Conservation (phyloP, 2,329 filamentous ascomycete species). For the Aspergillus pseudoterreus region DNA sequence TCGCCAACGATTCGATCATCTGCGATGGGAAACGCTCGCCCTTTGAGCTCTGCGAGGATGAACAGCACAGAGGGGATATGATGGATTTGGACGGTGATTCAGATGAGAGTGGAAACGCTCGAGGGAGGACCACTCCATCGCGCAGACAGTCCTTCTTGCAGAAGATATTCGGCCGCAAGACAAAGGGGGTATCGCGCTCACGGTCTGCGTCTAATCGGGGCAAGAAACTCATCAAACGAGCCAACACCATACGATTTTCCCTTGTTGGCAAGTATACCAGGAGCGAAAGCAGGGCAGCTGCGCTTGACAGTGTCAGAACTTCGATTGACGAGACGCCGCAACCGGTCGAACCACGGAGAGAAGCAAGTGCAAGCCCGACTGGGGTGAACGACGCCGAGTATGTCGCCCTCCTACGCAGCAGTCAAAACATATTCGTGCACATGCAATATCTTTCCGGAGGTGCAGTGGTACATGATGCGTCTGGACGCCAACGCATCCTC, state of each 20-base stretch:
- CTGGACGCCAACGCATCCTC: constrained; percentile 28
- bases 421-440: constrained; percentile 23
- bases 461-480: constrained; percentile 25
- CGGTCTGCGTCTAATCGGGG: constrained; percentile 18
- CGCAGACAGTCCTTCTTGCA: constrained; percentile 21
- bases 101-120: constrained; percentile 6
- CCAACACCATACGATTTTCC: constrained; percentile 27
- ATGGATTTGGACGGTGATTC: constrained; percentile 11
- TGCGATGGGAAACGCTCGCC: constrained; percentile 10
- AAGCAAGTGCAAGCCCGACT: constrained; percentile 5
- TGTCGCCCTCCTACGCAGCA: constrained; percentile 11
- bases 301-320: constrained; percentile 11
- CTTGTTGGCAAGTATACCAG: constrained; percentile 21
- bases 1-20: constrained; percentile 4
- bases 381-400: constrained; percentile 16
- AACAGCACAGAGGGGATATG: constrained; percentile 6
- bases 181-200: constrained; percentile 21
- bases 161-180: constrained; percentile 23
- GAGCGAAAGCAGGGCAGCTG: constrained; percentile 12
- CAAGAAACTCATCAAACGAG: constrained; percentile 25
- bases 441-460: constrained; percentile 23
- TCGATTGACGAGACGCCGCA: constrained; percentile 6
- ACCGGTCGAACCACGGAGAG: constrained; percentile 4
- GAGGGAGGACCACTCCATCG: constrained; percentile 12
- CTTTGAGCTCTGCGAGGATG: constrained; percentile 19